Base-by-base conservation (phyloP, 1,284 basidiomycete genomes). In the Baeospora myosura region DNA sequence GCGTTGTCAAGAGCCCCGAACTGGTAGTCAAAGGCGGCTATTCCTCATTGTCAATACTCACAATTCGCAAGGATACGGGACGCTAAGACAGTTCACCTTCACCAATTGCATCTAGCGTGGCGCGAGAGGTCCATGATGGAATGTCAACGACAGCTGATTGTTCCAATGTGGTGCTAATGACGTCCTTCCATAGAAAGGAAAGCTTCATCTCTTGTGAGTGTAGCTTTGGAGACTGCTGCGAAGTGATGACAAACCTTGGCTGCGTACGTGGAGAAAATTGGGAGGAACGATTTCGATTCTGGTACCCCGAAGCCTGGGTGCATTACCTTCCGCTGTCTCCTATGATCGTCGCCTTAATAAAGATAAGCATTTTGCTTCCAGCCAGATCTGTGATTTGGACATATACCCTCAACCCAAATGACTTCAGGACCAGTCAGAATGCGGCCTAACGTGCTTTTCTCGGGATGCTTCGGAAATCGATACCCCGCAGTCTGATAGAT, bases 1-100 rank as follows among this genome's bases (percentile, higher is more conserved):
- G 53, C 55, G 41, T 66, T 60, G 23, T 59, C 52, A n/a, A 71
- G 48, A 0, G 69, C 66, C 34, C 65, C 65, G 49, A 73, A 72
- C n/a, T 69, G 63, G 46, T 70, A 71, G 49, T 72, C 69, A 52
- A 72, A 72, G 3, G 69, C 69, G 47, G 65, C 69, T 72, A 40
- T 16, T 25, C 24, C 14, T 22, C 4, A 35, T 17, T 33, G 16
- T 7, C 20, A 8, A 8, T 8, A 33, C 12, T 5, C 8, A 26
- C 14, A 41, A 36, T 18, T 24, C 28, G 18, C 18, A 26, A 25
- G 21, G 10, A 28, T 35, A 14, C 14, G 17, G 14, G 14, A 10
- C 21, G 26, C 6, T 46, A 17, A 39, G 18, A 4, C 32, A n/a
- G n/a, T 40, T 10, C 12, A 68, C 69, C 69, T 64, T 69, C 65